These are phyloP conservation scores for Pyrenophora tritici-repentis DNA, from an alignment of 2,329 filamentous ascomycete species.

Conservation along the genomic window DNA sequence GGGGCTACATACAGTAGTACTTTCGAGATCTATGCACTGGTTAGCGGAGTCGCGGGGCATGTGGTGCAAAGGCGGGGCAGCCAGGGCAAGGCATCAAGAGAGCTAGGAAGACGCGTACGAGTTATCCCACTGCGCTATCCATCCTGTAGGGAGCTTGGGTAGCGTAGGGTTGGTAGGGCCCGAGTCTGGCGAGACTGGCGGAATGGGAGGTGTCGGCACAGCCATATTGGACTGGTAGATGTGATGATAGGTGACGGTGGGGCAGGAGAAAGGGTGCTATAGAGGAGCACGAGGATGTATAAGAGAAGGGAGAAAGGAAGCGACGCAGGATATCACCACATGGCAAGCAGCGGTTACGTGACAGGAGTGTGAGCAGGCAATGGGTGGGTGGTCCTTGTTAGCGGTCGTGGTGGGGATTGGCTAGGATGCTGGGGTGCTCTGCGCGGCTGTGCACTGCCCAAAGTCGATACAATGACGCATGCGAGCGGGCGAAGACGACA, in stretches of 20 bases:
- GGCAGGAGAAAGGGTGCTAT: slow-evolving; percentile 2
- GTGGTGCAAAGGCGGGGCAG: slow-evolving; percentile 21
- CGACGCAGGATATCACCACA: slow-evolving; percentile 4
- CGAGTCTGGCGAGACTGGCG: slow-evolving; percentile 46
- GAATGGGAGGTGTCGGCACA: slow-evolving; percentile 44
- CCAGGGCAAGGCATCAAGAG: background rate
- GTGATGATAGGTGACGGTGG: slow-evolving; percentile 9
- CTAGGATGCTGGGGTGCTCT: slow-evolving; percentile 8
- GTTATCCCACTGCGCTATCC: slow-evolving; percentile 50
- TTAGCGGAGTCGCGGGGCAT: slow-evolving; percentile 33
- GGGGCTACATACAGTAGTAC: slow-evolving; percentile 45
- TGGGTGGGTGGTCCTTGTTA: slow-evolving; percentile 26
- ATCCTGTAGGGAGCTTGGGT: slow-evolving; percentile 46
- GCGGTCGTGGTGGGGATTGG: slow-evolving; percentile 24
- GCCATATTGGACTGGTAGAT: slow-evolving; percentile 31
- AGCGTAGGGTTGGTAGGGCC: slow-evolving; percentile 47
- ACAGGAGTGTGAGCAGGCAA: slow-evolving; percentile 18
- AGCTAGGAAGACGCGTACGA: slow-evolving; percentile 30
- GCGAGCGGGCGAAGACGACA: slow-evolving; percentile 8
- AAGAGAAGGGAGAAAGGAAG: slow-evolving; percentile 1
- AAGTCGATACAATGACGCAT: slow-evolving; percentile 15
- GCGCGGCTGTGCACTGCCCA: slow-evolving; percentile 18
- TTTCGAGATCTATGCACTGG: slow-evolving; percentile 40
- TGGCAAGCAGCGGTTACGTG: slow-evolving; percentile 31
- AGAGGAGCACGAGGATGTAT: background rate